Evolutionary conservation across 805 yeast species (phyloP), one percentile per base, ranked within the genome.

Genomic region (Kluyveromyces siamensis): DNA sequence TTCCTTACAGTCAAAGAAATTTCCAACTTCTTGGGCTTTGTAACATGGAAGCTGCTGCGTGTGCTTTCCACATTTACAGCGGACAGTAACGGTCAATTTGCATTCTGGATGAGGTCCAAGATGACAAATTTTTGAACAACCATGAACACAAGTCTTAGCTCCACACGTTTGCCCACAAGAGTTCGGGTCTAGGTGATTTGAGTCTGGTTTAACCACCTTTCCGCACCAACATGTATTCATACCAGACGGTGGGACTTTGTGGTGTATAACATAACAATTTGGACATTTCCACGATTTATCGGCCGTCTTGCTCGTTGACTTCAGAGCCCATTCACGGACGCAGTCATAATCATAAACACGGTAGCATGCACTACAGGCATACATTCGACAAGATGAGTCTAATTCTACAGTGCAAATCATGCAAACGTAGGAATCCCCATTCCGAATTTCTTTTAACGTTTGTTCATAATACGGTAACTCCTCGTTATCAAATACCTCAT

Each of bases 31-130:
- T 82, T 84, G 0, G 87, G 86, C 1, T 89, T 87, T 52, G 81
- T 69, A 35, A 77, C 74, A 70, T 87, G 87, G n/a, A 84, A 90
- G 59, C 59, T 86, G 93, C 47, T 75, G 76, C 14, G 72, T 62
- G 45, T 76, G 71, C 38, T 74, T 75, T 1, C 96, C 96, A 70
- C 97, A 89, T 27, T 72, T 70, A 65, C 96, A 89, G 38, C 67
- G 68, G 69, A 84, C 66, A 9, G 70, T 65, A 0, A 95, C 88
- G 61, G 84, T 66, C 1, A 95, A 88, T 13, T 84, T 81, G 69
- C 97, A 89, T 38, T 71, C 71, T 0, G 87, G 80, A 65, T 90
- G 96, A 1, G 89, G 84, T 0, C 96, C 97, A 2, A 96, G 91
- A 63, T 89, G 97, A 62, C 97, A 89, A 14, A 75, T 73, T 4